Percentiles rank a stretch among this genome's conserved stretches.
phyloP scores from a whole-genome alignment of 768 basidiomycete species.

The Xerocomus brunneocitrinus region DNA sequence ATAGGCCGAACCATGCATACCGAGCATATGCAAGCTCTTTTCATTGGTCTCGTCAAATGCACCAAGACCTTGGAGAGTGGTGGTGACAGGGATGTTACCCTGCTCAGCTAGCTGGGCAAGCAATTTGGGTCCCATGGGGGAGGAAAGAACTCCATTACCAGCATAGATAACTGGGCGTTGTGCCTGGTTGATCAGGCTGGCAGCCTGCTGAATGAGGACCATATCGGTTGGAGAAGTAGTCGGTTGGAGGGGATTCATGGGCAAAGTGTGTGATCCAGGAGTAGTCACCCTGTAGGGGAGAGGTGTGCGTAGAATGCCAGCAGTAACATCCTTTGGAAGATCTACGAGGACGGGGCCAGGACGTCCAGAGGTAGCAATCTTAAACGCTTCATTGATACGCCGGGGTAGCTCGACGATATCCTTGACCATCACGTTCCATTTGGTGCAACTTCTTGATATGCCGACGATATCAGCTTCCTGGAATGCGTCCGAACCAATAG shows the following conservation, averaged over 20 bases:
- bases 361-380: constrained; percentile 94
- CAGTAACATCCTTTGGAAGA: constrained; percentile 98
- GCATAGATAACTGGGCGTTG: constrained; percentile 91
- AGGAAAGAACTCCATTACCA: constrained; percentile 84
- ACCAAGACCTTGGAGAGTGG: constrained; percentile 93
- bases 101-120: constrained; percentile 71
- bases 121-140: constrained; percentile 75
- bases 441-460: constrained; percentile 95
- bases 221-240: constrained; percentile 56
- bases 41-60: constrained; percentile 90
- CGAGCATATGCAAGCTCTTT: constrained; percentile 91
- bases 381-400: constrained; percentile 98
- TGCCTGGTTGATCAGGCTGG: constrained; percentile 86
- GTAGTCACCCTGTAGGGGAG: constrained; percentile 84
- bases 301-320: constrained; percentile 80
- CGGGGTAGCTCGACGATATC: constrained; percentile 92
- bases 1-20: constrained; percentile 97
- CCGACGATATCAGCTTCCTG: constrained; percentile 98
- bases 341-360: constrained; percentile 98
- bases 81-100: constrained; percentile 96
- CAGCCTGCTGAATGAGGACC: constrained; percentile 73
- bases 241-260: constrained; percentile 65
- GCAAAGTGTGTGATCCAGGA: constrained; percentile 74
- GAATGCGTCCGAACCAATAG: constrained; percentile 98
- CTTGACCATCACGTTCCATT: constrained; percentile 99